Conservation (phyloP, 768 basidiomycete genomes). For the Naematelia encephala region DNA sequence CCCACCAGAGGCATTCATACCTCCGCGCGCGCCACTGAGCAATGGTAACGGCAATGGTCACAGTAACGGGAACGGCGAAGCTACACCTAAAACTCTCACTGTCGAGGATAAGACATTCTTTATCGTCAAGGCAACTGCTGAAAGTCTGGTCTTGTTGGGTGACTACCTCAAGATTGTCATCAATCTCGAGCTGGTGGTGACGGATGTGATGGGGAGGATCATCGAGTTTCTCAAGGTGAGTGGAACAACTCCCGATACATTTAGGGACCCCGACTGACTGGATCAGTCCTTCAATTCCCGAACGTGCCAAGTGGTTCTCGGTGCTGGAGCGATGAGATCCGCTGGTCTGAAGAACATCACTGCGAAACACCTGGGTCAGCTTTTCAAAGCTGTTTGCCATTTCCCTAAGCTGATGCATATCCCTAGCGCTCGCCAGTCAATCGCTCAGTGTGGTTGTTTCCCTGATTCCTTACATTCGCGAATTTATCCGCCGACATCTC, state of each 20-base stretch:
- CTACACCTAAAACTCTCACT: constrained; percentile 48
- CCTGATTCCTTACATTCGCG: constrained; percentile 91
- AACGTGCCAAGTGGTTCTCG: constrained; percentile 95
- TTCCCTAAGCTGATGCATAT: background rate
- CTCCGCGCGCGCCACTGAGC: constrained; percentile 12
- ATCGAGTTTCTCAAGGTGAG: constrained; percentile 84
- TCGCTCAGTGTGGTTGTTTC: constrained; percentile 90
- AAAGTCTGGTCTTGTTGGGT: constrained; percentile 65
- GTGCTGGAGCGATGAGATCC: constrained; percentile 97
- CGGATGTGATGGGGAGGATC: constrained; percentile 88
- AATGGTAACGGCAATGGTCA: constrained; percentile 40
- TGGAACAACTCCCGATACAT: background rate
- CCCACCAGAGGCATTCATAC: constrained; percentile 64
- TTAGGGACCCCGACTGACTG: constrained; percentile 6
- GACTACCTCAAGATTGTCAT: constrained; percentile 87
- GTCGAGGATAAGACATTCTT: constrained; percentile 83
- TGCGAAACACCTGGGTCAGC: constrained; percentile 87
- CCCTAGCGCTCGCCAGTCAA: constrained; percentile 85
- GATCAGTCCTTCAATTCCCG: constrained; percentile 83
- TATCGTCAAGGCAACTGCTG: constrained; percentile 77
- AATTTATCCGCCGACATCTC: constrained; percentile 88
- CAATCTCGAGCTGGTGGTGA: constrained; percentile 82
- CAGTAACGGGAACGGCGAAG: constrained; percentile 32
- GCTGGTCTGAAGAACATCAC: constrained; percentile 98
- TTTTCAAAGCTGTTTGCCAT: background rate